A percentile compares a stretch with the other conserved stretches of the same genome.
Conservation (phyloP, 2,329 filamentous ascomycete species). For the Colletotrichum sp. region DNA sequence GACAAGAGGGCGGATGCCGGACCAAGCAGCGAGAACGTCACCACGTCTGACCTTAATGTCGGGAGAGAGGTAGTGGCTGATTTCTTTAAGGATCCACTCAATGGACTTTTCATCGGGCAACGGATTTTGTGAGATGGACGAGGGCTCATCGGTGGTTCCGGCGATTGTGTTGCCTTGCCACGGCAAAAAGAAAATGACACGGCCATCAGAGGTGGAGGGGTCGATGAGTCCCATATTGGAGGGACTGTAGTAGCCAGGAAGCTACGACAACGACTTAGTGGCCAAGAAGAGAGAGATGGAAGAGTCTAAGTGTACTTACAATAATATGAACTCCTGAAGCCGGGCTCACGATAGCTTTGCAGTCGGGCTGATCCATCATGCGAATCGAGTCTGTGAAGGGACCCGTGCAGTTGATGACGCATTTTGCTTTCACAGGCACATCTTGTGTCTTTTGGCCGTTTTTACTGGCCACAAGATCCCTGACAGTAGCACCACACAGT, state of each 20-base stretch:
- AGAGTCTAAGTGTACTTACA: neutral
- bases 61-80: conserved; percentile 80
- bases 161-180: conserved; percentile 95
- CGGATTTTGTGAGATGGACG: conserved; percentile 74
- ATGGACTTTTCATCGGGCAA: conserved; percentile 84
- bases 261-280: conserved; percentile 26
- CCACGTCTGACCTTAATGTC: conserved; percentile 85
- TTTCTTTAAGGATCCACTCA: conserved; percentile 85
- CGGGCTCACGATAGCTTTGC: conserved; percentile 82
- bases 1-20: conserved; percentile 84
- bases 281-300: neutral
- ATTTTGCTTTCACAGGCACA: conserved; percentile 77
- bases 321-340: conserved; percentile 87
- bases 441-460: conserved; percentile 67
- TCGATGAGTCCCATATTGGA: conserved; percentile 89
- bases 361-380: conserved; percentile 78
- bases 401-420: conserved; percentile 87
- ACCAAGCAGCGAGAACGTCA: conserved; percentile 91
- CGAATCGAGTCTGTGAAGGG: conserved; percentile 87
- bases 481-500: conserved; percentile 75
- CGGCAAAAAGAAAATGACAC: conserved; percentile 91
- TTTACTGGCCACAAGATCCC: conserved; percentile 71
- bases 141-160: conserved; percentile 83
- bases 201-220: conserved; percentile 83
- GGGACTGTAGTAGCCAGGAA: conserved; percentile 87